A percentile compares a stretch with the other conserved stretches of the same genome.
Conservation (phyloP, 306 rosid species). For the Lupinus albus region DNA sequence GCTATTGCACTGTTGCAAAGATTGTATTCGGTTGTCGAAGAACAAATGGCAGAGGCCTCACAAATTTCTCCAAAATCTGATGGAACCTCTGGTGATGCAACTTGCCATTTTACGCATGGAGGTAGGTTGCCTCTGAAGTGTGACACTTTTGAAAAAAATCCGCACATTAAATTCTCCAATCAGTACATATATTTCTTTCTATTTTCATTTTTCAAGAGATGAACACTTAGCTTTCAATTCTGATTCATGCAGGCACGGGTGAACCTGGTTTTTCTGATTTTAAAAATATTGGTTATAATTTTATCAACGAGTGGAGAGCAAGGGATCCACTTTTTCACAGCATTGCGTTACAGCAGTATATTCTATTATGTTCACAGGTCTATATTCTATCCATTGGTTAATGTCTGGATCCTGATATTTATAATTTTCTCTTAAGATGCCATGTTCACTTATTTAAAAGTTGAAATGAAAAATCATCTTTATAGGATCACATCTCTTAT, state of each 20-base stretch:
- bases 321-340: slow-evolving; percentile 68
- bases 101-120: slow-evolving; percentile 34
- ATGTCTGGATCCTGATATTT: slow-evolving; percentile 1
- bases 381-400: slow-evolving; percentile 27
- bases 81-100: slow-evolving; percentile 47
- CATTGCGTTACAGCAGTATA: slow-evolving; percentile 82
- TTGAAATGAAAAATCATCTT: slow-evolving; percentile 34
- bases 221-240: slow-evolving; percentile 31
- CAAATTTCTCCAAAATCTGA: slow-evolving; percentile 39
- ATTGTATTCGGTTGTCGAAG: slow-evolving; percentile 53
- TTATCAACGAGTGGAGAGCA: slow-evolving; percentile 54
- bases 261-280: slow-evolving; percentile 45
- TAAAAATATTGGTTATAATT: slow-evolving; percentile 62
- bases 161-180: slow-evolving; percentile 10
- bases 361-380: slow-evolving; percentile 90
- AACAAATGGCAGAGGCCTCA: slow-evolving; percentile 47
- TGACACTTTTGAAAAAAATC: not conserved
- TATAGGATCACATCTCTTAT: slow-evolving; percentile 19
- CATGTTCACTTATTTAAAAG: slow-evolving; percentile 8
- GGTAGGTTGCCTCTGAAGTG: slow-evolving; percentile 42
- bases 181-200: slow-evolving; percentile 11
- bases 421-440: not conserved
- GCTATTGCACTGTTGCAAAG: slow-evolving; percentile 73
- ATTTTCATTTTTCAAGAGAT: slow-evolving; percentile 12
- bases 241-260: slow-evolving; percentile 46